Evolutionary conservation across 495 filamentous ascomycete genomes (phyloP).

Genomic region (Neurospora terricola): DNA sequence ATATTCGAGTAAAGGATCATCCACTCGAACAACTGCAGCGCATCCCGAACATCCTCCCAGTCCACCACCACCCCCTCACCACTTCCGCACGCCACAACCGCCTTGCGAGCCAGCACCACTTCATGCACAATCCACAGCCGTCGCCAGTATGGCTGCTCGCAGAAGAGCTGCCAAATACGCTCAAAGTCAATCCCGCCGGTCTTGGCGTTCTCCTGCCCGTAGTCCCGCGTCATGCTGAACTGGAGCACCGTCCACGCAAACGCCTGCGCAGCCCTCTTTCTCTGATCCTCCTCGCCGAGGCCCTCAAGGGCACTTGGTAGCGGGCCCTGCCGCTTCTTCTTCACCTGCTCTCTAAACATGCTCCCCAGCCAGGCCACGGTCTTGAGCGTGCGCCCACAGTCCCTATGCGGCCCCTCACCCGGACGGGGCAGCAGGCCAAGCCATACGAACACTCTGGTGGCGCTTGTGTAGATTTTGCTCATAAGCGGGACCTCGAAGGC

Average conservation of each 20-base stretch:
- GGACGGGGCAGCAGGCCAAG: neutral
- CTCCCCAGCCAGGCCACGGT: neutral
- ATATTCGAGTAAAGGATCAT: neutral
- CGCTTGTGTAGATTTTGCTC: neutral
- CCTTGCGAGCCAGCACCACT: conserved; percentile 5
- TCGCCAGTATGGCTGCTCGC: conserved; percentile 4
- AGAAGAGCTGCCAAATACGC: neutral
- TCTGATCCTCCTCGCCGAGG: neutral
- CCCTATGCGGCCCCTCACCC: neutral
- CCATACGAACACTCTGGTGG: neutral
- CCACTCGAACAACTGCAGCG: conserved; percentile 3
- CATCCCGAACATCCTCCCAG: conserved; percentile 7
- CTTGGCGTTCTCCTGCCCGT: neutral
- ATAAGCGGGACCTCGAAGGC: neutral
- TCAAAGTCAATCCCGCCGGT: neutral
- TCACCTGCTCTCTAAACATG: neutral
- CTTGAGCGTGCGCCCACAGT: neutral
- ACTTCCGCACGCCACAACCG: neutral
- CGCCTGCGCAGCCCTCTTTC: neutral
- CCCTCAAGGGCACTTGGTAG: neutral
- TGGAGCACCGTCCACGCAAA: neutral
- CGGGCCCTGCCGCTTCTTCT: neutral
- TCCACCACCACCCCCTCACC: neutral
- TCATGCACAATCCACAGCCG: conserved; percentile 16
- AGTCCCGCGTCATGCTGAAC: neutral